These are phyloP conservation scores for Graphilbum fragrans DNA, from an alignment of 2,329 filamentous ascomycete genomes.

Conservation along the genomic window DNA sequence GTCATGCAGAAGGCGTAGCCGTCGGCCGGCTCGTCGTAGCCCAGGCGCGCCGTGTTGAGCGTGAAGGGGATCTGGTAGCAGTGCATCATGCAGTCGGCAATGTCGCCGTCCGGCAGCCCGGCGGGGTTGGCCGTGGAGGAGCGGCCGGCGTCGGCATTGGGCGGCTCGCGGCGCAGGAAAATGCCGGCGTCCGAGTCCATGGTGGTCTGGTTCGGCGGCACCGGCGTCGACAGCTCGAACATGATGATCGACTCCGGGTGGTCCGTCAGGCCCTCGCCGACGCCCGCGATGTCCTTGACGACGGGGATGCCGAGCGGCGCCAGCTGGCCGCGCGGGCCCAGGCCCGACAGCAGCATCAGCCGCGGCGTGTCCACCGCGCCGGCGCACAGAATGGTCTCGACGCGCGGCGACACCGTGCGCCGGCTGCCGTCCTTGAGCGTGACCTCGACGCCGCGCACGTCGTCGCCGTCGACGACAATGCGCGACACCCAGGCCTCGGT, in stretches of 20 bases:
- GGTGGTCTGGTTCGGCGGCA: conserved; percentile 67
- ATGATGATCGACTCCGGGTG: conserved; percentile 50
- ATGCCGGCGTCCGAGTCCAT: conserved; percentile 87
- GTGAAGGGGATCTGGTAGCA: conserved; percentile 93
- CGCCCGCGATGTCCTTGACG: conserved; percentile 44
- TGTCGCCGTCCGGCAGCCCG: conserved; percentile 52
- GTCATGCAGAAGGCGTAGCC: conserved; percentile 89
- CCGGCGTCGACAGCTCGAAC: conserved; percentile 70
- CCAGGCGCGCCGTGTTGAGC: conserved; percentile 71
- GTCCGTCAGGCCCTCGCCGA: conserved; percentile 49
- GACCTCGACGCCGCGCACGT: conserved; percentile 61
- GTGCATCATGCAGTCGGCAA: conserved; percentile 89
- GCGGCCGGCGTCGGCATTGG: conserved; percentile 54
- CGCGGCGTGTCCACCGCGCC: conserved; percentile 75
- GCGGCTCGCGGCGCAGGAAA: conserved; percentile 67
- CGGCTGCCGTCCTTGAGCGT: conserved; percentile 37
- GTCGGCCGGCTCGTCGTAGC: conserved; percentile 40
- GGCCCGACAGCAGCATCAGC: conserved; percentile 44
- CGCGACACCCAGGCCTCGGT: conserved; percentile 83
- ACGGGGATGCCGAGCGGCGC: conserved; percentile 39
- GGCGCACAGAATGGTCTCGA: conserved; percentile 68
- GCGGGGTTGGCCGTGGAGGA: conserved; percentile 33
- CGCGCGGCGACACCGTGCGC: conserved; percentile 49
- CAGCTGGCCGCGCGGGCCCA: conserved; percentile 43
- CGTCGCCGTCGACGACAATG: conserved; percentile 51